Conservation (phyloP, 495 filamentous ascomycete genomes). For the Clohesyomyces aquaticus region DNA sequence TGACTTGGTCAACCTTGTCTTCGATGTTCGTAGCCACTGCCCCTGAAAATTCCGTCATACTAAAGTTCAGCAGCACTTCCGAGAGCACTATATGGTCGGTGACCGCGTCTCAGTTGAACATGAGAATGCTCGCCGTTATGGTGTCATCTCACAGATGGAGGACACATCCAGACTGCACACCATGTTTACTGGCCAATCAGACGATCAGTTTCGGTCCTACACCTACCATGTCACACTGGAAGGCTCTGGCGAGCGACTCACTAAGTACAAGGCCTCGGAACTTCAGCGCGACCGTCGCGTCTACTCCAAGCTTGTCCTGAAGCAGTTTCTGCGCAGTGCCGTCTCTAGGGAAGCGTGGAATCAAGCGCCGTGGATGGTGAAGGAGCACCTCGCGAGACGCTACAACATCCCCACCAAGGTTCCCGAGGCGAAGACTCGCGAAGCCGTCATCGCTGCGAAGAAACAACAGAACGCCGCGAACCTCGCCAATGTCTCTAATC, state of each 20-base stretch:
- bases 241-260: constrained; percentile 22
- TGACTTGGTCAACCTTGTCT: constrained; percentile 73
- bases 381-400: constrained; percentile 76
- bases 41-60: neutral
- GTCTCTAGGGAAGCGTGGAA: constrained; percentile 89
- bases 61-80: constrained; percentile 73
- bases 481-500: neutral
- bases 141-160: constrained; percentile 69
- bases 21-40: constrained; percentile 56
- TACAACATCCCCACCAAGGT: constrained; percentile 85
- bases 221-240: constrained; percentile 32
- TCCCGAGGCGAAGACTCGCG: constrained; percentile 51
- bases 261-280: constrained; percentile 28
- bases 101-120: constrained; percentile 77
- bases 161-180: constrained; percentile 32
- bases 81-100: constrained; percentile 89
- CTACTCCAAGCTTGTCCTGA: constrained; percentile 93
- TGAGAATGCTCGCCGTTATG: constrained; percentile 72
- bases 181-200: constrained; percentile 16
- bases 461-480: constrained; percentile 28
- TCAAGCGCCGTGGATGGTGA: constrained; percentile 94
- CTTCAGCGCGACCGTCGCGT: constrained; percentile 84
- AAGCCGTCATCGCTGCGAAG: constrained; percentile 47
- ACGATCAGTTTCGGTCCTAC: constrained; percentile 27
- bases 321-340: constrained; percentile 93